Conservation (phyloP, 805 yeast genomes). For the Komagataella populi region DNA sequence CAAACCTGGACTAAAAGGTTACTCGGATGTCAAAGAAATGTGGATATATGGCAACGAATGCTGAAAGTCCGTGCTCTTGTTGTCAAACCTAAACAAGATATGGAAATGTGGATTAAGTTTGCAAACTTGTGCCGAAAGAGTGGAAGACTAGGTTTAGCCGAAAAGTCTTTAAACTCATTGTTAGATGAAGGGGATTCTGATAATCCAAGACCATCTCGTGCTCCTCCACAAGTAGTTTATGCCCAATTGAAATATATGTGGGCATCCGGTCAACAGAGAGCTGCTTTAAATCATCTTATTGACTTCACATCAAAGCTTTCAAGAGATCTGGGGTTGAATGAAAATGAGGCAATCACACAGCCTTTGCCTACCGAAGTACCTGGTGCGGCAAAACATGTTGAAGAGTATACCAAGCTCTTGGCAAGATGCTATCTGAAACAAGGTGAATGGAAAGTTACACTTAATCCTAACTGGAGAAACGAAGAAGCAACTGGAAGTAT, state of each 20-base stretch:
- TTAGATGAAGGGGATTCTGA: constrained; percentile 61
- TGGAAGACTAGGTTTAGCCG: constrained; percentile 85
- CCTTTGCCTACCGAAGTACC: constrained; percentile 66
- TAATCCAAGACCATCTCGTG: constrained; percentile 42
- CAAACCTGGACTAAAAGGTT: constrained; percentile 91
- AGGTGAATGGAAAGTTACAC: constrained; percentile 94
- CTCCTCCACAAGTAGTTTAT: constrained; percentile 94
- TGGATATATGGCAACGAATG: constrained; percentile 98
- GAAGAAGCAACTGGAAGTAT: constrained; percentile 56
- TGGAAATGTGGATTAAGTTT: constrained; percentile 97
- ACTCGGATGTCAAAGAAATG: constrained; percentile 90
- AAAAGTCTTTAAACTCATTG: constrained; percentile 71
- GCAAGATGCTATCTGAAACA: constrained; percentile 95
- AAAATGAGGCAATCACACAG: constrained; percentile 77
- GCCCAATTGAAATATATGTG: constrained; percentile 95
- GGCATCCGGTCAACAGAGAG: constrained; percentile 84
- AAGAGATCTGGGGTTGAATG: constrained; percentile 74
- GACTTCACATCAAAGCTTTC: constrained; percentile 90
- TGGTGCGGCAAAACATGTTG: constrained; percentile 62
- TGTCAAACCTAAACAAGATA: constrained; percentile 87
- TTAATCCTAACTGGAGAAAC: constrained; percentile 69
- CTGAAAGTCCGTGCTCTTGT: constrained; percentile 87
- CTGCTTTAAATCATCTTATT: constrained; percentile 73
- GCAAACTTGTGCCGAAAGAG: constrained; percentile 93
- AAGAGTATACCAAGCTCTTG: constrained; percentile 68